phyloP scores from a whole-genome alignment of 2,329 filamentous ascomycete species.

The Ophiostoma australiae region DNA sequence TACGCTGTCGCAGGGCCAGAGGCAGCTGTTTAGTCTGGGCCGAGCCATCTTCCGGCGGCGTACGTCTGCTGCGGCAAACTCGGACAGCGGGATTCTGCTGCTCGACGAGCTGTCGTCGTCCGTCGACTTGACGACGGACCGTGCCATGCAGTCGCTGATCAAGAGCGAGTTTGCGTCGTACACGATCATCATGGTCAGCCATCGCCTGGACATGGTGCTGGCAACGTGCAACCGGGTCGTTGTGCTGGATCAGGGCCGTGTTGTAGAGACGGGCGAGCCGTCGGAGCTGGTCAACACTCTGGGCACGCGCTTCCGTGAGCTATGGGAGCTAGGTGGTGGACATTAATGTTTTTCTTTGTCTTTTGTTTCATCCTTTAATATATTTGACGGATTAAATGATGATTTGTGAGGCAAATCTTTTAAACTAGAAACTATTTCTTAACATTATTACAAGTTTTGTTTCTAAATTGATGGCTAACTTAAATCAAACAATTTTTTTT shows the following conservation, averaged over 20 bases:
- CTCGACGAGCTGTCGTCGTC: conserved; percentile 43
- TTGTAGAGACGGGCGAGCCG: conserved; percentile 40
- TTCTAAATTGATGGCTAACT: too few relatives aligned
- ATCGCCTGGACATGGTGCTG: conserved; percentile 46
- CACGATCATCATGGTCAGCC: conserved; percentile 53
- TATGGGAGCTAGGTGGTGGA: conserved; percentile 25
- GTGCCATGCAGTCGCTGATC: conserved; percentile 38
- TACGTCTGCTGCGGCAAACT: background rate
- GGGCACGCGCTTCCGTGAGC: conserved; percentile 23
- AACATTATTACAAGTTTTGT: too few relatives aligned
- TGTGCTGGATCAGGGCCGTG: conserved; percentile 46
- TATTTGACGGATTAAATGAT: too few relatives aligned
- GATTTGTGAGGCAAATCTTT: too few relatives aligned
- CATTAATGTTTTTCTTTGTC: background rate
- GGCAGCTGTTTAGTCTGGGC: conserved; percentile 60
- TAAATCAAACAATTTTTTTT: too few relatives aligned
- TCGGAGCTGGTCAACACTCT: conserved; percentile 23
- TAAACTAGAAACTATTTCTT: too few relatives aligned
- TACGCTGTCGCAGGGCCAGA: conserved; percentile 54
- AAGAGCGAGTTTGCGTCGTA: conserved; percentile 38
- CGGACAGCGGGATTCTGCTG: conserved; percentile 32
- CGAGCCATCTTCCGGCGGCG: conserved; percentile 48
- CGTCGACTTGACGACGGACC: conserved; percentile 41
- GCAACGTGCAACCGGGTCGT: conserved; percentile 40
- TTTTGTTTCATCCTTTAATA: background rate